Evolutionary conservation across 2,329 filamentous ascomycete genomes (phyloP), one percentile per base, ranked within the genome.

Genomic region (Aspergillus aculeatus): DNA sequence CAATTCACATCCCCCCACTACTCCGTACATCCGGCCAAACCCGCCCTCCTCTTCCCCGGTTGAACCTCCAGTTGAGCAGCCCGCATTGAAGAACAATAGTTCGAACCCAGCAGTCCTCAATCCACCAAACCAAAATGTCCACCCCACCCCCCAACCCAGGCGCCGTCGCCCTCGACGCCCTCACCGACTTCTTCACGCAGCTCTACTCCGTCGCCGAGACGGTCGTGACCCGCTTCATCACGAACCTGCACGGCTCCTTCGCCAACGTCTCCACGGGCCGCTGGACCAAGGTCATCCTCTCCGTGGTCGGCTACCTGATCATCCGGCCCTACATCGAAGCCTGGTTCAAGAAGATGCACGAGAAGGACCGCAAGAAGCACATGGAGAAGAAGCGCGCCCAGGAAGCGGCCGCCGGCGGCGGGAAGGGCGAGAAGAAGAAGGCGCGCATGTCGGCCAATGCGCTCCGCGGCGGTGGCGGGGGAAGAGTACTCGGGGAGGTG

Each of bases 291-390:
- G 82, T 95, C 59, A 76, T 91, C 66, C 82, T 86, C 65, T 84
- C 92, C 62, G 84, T 92, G 21, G 85, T 91, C 68, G 87, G 85
- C 57, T 96, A 94, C 79, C 72, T 87, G 64, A 83, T 95, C 55
- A 69, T 92, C 24, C 86, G 91, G 1, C 90, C 90, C 0, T 92
- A 91, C 73, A 75, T 93, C 54, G 82, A 93, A 69, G 89, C 88
- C 70, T 75, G 86, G 41, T 86, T 86, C 67, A 85, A 82, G 61
- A 85, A 84, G 68, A 76, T 82, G 63, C 86, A 72, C 32, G 74
- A 76, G 4, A 69, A 66, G 4, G 70, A 74, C 14, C 69, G 68
- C 56, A 64, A 60, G 35, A 73, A 73, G 65, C 56, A 70, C 56
- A 67, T 90, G 70, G 84, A 87, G 73, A 82, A 82, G 69, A 81